Evolutionary conservation across 2,329 filamentous ascomycete genomes (phyloP).

Genomic region (Sporothrix dimorphospora): DNA sequence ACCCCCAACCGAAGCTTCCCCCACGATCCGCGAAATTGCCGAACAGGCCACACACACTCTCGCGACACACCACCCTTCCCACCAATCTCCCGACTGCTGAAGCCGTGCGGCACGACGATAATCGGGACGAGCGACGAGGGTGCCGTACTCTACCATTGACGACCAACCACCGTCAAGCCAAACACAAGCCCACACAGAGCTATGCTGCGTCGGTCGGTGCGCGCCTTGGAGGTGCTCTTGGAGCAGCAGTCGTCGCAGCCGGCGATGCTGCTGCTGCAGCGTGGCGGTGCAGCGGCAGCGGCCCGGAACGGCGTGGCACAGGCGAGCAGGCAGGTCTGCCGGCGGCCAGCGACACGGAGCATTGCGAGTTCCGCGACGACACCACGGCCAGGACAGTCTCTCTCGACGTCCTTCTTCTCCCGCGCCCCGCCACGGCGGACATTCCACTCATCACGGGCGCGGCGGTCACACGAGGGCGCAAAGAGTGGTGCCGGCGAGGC

Average conservation of each 20-base stretch:
- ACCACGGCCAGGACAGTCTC: neutral
- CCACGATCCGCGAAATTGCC: neutral
- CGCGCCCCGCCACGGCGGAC: conserved; percentile 35
- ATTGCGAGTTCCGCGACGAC: neutral
- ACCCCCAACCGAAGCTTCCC: neutral
- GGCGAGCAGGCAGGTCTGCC: neutral
- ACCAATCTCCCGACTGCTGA: neutral
- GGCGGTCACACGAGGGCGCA: conserved; percentile 34
- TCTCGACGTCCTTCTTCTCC: neutral
- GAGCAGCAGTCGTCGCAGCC: conserved; percentile 23
- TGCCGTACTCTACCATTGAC: neutral
- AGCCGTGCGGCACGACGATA: neutral
- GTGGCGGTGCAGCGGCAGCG: neutral
- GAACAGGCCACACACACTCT: neutral
- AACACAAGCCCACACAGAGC: neutral
- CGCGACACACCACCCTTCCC: neutral
- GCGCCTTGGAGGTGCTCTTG: conserved; percentile 24
- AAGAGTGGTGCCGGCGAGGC: conserved; percentile 19
- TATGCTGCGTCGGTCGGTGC: conserved; percentile 29
- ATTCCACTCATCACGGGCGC: conserved; percentile 39
- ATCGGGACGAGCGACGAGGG: no score
- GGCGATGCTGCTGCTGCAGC: conserved; percentile 20
- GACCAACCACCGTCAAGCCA: neutral
- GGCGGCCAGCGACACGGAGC: neutral
- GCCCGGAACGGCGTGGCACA: neutral